phyloP scores from a whole-genome alignment of 768 basidiomycete genomes.

The Kwoniella pini region DNA sequence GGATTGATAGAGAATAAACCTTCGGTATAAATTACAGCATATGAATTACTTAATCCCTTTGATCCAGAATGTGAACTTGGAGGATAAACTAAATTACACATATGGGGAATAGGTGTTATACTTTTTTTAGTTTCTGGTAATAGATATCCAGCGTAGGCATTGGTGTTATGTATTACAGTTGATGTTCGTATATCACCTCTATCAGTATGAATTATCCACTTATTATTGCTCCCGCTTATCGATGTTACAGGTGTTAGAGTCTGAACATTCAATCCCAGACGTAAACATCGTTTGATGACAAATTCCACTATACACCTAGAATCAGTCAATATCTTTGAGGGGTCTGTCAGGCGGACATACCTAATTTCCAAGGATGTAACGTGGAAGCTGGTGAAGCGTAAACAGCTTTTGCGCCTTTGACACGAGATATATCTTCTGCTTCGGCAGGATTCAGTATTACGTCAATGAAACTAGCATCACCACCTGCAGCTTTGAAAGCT shows the following conservation, averaged over 20 bases:
- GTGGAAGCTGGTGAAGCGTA: constrained; percentile 37
- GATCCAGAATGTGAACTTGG: constrained; percentile 37
- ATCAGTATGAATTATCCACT: constrained; percentile 65
- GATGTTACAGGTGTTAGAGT: constrained; percentile 49
- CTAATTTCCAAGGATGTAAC: constrained; percentile 34
- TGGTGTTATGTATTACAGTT: constrained; percentile 81
- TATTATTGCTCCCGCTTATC: constrained; percentile 11
- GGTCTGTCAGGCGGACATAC: no score
- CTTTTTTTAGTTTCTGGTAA: constrained; percentile 62
- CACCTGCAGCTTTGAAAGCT: constrained; percentile 51
- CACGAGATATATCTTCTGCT: constrained; percentile 34
- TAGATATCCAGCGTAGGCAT: constrained; percentile 75
- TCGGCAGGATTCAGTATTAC: constrained; percentile 39
- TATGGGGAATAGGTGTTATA: constrained; percentile 37
- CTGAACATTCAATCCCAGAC: constrained; percentile 29
- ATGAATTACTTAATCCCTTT: constrained; percentile 28
- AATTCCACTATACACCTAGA: constrained; percentile 16
- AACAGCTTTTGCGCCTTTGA: constrained; percentile 16
- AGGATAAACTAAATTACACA: constrained; percentile 58
- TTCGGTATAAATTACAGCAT: constrained; percentile 17
- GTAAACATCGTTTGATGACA: constrained; percentile 26
- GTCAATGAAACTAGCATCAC: constrained; percentile 38
- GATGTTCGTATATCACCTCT: constrained; percentile 65
- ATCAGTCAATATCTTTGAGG: not conserved
- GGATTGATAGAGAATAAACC: constrained; percentile 34